Evolutionary conservation across 2,329 filamentous ascomycete genomes (phyloP).

Genomic region (Pseudonectria buxi): DNA sequence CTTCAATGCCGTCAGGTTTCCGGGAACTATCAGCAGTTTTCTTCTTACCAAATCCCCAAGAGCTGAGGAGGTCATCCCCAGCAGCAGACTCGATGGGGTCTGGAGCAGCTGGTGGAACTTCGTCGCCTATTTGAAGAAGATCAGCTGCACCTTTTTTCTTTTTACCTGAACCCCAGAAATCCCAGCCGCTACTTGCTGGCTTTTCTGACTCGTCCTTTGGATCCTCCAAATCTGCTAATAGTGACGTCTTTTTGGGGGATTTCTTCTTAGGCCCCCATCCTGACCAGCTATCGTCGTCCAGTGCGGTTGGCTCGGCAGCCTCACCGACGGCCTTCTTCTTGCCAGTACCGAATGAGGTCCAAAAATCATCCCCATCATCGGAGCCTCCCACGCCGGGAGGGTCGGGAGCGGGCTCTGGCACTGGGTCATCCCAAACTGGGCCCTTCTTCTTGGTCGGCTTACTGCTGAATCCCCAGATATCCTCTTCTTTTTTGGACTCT

Average conservation of each 20-base stretch:
- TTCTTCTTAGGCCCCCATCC: constrained; percentile 15
- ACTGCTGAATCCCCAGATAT: constrained; percentile 1
- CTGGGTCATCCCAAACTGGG: constrained; percentile 16
- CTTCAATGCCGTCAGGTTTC: constrained; percentile 37
- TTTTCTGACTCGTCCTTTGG: constrained; percentile 11
- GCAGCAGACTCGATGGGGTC: constrained; percentile 27
- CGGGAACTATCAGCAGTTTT: constrained; percentile 25
- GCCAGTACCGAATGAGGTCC: constrained; percentile 16
- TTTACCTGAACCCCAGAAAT: constrained; percentile 24
- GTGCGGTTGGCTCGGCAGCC: constrained; percentile 1
- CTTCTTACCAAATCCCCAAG: constrained; percentile 48
- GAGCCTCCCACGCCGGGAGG: constrained; percentile 12
- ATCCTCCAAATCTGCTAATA: constrained; percentile 9
- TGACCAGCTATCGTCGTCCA: constrained; percentile 18
- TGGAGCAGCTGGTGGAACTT: constrained; percentile 22
- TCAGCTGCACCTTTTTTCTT: constrained; percentile 36
- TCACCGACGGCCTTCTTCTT: constrained; percentile 15
- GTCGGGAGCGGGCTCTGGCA: constrained; percentile 15
- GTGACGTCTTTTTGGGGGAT: constrained; percentile 18
- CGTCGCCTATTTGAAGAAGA: constrained; percentile 31
- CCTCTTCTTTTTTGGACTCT: constrained; percentile 1
- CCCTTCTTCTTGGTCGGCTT: constrained; percentile 8
- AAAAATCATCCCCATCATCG: constrained; percentile 21
- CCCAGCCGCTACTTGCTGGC: constrained; percentile 18
- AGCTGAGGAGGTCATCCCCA: constrained; percentile 48